A percentile compares a stretch with the other conserved stretches of the same genome.
These are phyloP conservation scores for Kwoniella bestiolae DNA, from an alignment of 768 basidiomycete genomes.

Conservation along the genomic window DNA sequence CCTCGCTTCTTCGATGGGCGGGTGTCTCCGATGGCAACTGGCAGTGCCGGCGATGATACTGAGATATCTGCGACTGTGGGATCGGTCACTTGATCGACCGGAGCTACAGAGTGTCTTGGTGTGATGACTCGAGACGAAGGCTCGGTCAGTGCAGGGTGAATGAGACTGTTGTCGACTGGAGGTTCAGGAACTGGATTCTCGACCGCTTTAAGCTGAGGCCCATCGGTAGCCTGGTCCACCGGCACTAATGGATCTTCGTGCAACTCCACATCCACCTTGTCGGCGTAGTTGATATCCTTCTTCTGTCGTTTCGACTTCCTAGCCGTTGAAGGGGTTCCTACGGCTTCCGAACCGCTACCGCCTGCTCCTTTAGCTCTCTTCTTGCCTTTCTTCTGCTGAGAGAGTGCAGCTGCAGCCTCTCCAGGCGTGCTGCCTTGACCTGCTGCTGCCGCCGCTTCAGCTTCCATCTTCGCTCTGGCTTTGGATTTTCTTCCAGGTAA, in stretches of 20 bases:
- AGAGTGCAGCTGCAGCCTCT: too few relatives aligned
- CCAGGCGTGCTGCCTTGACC: too few relatives aligned
- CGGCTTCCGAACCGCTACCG: constrained; percentile 5
- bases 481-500: neutral
- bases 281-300: constrained; percentile 16
- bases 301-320: constrained; percentile 19
- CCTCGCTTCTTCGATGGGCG: neutral
- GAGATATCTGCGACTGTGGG: neutral
- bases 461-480: neutral
- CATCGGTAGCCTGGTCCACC: too few relatives aligned
- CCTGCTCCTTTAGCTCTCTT: constrained; percentile 32
- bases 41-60: neutral
- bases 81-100: neutral
- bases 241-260: constrained; percentile 35
- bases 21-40: neutral
- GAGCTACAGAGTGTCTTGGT: neutral
- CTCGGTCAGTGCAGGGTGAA: neutral
- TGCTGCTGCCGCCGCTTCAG: constrained; percentile 1
- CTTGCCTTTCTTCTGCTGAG: constrained; percentile 31
- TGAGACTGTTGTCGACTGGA: constrained; percentile 24
- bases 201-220: too few relatives aligned
- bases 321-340: constrained; percentile 5
- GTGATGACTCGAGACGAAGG: neutral
- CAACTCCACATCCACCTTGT: constrained; percentile 61
- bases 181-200: too few relatives aligned